These are phyloP conservation scores for Pleurotus pulmonarius DNA, from an alignment of 768 basidiomycete genomes.

Conservation along the genomic window DNA sequence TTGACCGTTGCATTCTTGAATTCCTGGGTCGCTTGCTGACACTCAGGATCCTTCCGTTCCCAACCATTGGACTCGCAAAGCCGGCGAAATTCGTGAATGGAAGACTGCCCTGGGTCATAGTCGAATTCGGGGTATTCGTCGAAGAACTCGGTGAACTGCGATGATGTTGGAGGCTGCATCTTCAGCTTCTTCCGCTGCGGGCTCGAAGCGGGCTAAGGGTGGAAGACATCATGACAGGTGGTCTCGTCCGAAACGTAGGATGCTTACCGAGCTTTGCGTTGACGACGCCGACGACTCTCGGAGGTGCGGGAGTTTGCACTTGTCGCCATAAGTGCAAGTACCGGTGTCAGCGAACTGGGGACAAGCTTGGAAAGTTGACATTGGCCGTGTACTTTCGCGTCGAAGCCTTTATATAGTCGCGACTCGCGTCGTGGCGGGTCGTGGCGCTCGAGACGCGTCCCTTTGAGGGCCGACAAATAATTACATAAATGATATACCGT, in stretches of 20 bases:
- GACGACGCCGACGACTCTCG: not conserved
- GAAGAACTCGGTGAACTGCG: slow-evolving; percentile 10
- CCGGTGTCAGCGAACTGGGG: not conserved
- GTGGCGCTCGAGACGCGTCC: too few relatives aligned
- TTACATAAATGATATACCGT: too few relatives aligned
- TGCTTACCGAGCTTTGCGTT: not conserved
- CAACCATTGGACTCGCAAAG: slow-evolving; percentile 14
- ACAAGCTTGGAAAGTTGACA: not conserved
- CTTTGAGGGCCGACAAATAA: too few relatives aligned
- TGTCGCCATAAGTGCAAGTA: slow-evolving; percentile 1
- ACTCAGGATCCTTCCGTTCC: slow-evolving; percentile 8
- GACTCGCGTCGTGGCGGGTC: too few relatives aligned
- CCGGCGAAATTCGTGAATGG: slow-evolving; percentile 12
- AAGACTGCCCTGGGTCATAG: slow-evolving; percentile 7
- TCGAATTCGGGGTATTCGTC: slow-evolving; percentile 12
- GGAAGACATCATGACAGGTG: not conserved
- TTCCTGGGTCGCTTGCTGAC: slow-evolving; percentile 10
- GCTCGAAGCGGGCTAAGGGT: too few relatives aligned
- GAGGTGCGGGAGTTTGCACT: not conserved
- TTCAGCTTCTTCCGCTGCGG: not conserved
- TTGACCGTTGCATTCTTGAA: slow-evolving; percentile 25
- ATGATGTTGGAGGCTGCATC: not conserved
- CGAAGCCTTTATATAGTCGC: too few relatives aligned
- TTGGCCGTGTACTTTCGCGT: too few relatives aligned
- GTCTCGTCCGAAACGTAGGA: not conserved